These are phyloP conservation scores for Saccharomycopsis guyanensis DNA, from an alignment of 805 yeast species.

Conservation along the genomic window DNA sequence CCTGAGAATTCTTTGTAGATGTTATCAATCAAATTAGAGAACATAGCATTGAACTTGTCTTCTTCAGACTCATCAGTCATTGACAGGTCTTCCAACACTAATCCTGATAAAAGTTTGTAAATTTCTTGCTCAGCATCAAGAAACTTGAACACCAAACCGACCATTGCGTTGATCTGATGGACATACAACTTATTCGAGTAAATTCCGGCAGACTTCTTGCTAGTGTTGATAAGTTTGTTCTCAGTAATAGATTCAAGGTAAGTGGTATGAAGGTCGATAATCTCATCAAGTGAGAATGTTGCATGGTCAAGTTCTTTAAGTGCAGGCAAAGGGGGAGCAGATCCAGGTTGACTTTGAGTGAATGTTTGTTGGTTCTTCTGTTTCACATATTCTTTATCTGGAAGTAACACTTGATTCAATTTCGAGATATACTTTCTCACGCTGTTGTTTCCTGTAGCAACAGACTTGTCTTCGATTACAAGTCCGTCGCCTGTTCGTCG, in stretches of 20 bases:
- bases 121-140: slow-evolving; percentile 32
- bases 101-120: slow-evolving; percentile 29
- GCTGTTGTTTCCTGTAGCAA: slow-evolving; percentile 21
- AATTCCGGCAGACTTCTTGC: slow-evolving; percentile 27
- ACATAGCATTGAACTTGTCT: slow-evolving; percentile 23
- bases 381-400: slow-evolving; percentile 24
- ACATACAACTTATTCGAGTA: slow-evolving; percentile 35
- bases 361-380: slow-evolving; percentile 13
- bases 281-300: slow-evolving; percentile 42
- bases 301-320: slow-evolving; percentile 19
- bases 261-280: slow-evolving; percentile 32
- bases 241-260: slow-evolving; percentile 31
- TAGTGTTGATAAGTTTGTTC: slow-evolving; percentile 30
- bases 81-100: slow-evolving; percentile 22
- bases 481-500: slow-evolving; percentile 18
- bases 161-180: slow-evolving; percentile 33
- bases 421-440: slow-evolving; percentile 22
- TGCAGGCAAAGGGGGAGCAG: neutral
- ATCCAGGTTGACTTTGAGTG: slow-evolving; percentile 9
- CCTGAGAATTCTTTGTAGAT: slow-evolving; percentile 40
- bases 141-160: slow-evolving; percentile 34
- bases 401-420: slow-evolving; percentile 26
- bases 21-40: slow-evolving; percentile 32
- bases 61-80: neutral
- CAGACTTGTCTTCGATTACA: slow-evolving; percentile 19